Evolutionary conservation across 2,329 filamentous ascomycete genomes (phyloP).

Genomic region (Arthrocladium fulminans): DNA sequence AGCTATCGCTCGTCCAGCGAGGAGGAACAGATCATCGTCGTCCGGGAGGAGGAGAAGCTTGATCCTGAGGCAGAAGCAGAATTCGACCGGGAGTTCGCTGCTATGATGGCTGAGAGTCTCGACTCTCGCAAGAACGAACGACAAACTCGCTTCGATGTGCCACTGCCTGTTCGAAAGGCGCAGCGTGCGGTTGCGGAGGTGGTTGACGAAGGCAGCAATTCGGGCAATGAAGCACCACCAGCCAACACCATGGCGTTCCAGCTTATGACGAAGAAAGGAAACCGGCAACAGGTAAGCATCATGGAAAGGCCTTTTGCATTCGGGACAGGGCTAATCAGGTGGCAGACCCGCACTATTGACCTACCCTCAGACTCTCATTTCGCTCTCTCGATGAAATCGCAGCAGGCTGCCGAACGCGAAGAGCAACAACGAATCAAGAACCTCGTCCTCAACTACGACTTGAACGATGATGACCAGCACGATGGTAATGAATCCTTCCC

Average conservation of each 20-base stretch:
- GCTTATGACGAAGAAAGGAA: constrained; percentile 88
- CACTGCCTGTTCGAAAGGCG: constrained; percentile 73
- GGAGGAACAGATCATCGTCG: constrained; percentile 86
- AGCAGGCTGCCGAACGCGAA: constrained; percentile 88
- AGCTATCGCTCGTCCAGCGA: constrained; percentile 42
- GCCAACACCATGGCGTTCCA: constrained; percentile 86
- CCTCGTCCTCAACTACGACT: constrained; percentile 90
- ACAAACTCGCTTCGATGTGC: constrained; percentile 91
- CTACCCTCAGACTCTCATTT: constrained; percentile 81
- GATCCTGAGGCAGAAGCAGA: constrained; percentile 94
- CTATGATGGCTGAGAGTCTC: constrained; percentile 95
- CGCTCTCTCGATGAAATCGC: constrained; percentile 88
- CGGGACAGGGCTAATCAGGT: constrained; percentile 11
- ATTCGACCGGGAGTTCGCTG: constrained; percentile 94
- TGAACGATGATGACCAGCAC: constrained; percentile 69
- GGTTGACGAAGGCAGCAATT: constrained; percentile 26
- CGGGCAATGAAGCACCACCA: constrained; percentile 13
- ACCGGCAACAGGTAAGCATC: constrained; percentile 70
- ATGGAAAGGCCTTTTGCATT: not conserved
- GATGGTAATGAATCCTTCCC: constrained; percentile 55
- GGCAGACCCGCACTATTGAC: constrained; percentile 82
- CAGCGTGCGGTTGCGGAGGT: constrained; percentile 49
- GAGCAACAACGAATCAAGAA: constrained; percentile 99
- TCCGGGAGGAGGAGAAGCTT: constrained; percentile 76
- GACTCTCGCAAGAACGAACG: constrained; percentile 94